A percentile compares a stretch with the other conserved stretches of the same genome.
Conservation (phyloP, 352 stramenopile species). For the Pythium plurisporium region DNA sequence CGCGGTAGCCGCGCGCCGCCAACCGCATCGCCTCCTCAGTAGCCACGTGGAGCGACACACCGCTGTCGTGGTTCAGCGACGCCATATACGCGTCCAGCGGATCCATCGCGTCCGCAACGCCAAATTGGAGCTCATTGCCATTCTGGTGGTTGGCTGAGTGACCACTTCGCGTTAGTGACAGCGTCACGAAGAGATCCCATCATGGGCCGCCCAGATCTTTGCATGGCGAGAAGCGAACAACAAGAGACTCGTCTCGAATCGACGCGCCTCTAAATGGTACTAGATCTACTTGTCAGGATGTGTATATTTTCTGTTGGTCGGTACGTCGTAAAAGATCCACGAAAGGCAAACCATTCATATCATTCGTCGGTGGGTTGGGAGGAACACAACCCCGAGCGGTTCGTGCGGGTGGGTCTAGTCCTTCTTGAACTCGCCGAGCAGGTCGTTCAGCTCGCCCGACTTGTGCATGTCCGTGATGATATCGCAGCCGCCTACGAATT, state of each 20-base stretch:
- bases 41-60: slow-evolving; percentile 9
- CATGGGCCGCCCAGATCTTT: too few species aligned
- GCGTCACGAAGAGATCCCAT: not conserved
- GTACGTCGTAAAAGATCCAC: too few species aligned
- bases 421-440: slow-evolving; percentile 86
- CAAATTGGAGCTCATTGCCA: too few species aligned
- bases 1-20: not conserved
- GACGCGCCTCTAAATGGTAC: too few species aligned
- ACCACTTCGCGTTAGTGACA: slow-evolving; percentile 9
- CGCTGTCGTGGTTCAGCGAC: slow-evolving; percentile 30
- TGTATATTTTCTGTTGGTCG: too few species aligned
- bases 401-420: slow-evolving; percentile 22
- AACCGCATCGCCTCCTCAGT: not conserved
- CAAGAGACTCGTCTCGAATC: too few species aligned
- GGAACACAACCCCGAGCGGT: too few species aligned
- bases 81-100: slow-evolving; percentile 82
- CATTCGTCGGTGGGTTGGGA: not conserved
- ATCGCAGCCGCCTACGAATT: slow-evolving; percentile 99
- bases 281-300: too few species aligned
- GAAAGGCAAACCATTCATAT: not conserved
- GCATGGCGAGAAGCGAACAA: too few species aligned
- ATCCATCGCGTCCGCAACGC: slow-evolving; percentile 44
- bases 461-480: slow-evolving; percentile 96
- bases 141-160: too few species aligned
- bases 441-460: slow-evolving; percentile 87